Evolutionary conservation across 2,329 filamentous ascomycete genomes (phyloP), one percentile per base, ranked within the genome.

Genomic region (Cryoendolithus antarcticus): DNA sequence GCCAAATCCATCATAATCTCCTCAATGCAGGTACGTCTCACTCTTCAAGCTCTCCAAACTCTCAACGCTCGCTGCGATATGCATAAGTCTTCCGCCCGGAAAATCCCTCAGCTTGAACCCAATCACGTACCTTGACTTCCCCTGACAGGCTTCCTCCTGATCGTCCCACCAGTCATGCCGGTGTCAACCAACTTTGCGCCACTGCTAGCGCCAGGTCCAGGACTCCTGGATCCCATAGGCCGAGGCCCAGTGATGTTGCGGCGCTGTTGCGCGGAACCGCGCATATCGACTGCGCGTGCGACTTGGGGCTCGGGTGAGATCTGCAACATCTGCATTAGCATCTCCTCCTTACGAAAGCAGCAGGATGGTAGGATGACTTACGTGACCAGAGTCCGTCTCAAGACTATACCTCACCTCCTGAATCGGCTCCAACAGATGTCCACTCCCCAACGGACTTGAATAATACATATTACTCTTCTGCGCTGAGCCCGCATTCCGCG

Each of bases 391-490:
- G 38, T 70, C 66, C 6, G 65, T 69, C 54, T 70, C 66, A 6
- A 70, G 56, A 38, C 61, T 65, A 46, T 69, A 68, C 32, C 67
- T 52, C 29, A 69, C 65, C 52, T 71, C 67, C 44, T 66, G 62
- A 42, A 71, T 71, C n/a, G 67, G 67, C 41, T 66, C 66, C 21
- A 71, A 53, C 12, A 61, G 44, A 42, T 61, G 58, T 3, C 59
- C 59, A 4, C 54, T 58, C 27, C 59, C 59, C 19, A 56, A 56
- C 6, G 59, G 59, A 10, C 50, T 54, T 30, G 52, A 52, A 44
- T 62, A 61, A 39, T 56, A 57, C 39, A 41, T 41, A 8, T 27
- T 27, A 27, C 24, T 41, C 30, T 9, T 37, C 28, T 30, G 24
- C 24, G 24, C 24, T 4, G 24, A 27, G 21, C 39, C 39, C 4